These are phyloP conservation scores for Avena eriantha DNA, from an alignment of 176 grass and related monocot species.

Conservation along the genomic window DNA sequence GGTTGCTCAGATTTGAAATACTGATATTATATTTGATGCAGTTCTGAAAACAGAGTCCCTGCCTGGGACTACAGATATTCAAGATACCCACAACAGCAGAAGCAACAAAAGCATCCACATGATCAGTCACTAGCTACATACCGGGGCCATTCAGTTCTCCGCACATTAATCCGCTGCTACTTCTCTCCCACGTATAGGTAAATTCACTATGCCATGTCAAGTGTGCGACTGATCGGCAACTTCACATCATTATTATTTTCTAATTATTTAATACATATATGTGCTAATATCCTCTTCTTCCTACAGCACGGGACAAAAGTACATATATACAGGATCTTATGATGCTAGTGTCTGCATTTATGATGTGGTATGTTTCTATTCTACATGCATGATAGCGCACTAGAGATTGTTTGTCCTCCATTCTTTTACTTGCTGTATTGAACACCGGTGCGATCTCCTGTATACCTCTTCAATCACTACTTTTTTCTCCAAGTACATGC, in stretches of 20 bases:
- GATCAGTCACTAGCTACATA: constrained; percentile 90
- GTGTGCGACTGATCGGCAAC: not conserved
- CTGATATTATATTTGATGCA: constrained; percentile 38
- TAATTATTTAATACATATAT: not conserved
- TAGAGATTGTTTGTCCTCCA: not conserved
- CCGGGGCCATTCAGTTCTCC: constrained; percentile 77
- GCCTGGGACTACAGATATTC: constrained; percentile 81
- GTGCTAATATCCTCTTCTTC: constrained; percentile 41
- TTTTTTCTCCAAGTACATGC: not conserved
- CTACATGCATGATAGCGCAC: not conserved
- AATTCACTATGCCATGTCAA: not conserved
- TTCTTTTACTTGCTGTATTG: not conserved
- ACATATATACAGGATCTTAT: constrained; percentile 90
- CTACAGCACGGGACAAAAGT: constrained; percentile 75
- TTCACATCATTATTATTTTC: not conserved
- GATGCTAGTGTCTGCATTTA: constrained; percentile 76
- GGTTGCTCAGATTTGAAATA: constrained; percentile 3
- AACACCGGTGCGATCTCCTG: not conserved
- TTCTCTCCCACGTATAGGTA: constrained; percentile 81
- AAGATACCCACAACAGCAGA: constrained; percentile 64
- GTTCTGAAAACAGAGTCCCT: constrained; percentile 41
- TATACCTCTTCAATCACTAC: not conserved
- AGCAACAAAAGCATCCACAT: constrained; percentile 64
- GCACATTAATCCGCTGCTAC: constrained; percentile 86
- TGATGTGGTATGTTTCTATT: constrained; percentile 61